A percentile compares a stretch with the other conserved stretches of the same genome.
Evolutionary conservation across 495 filamentous ascomycete species (phyloP).

Genomic region (Lophiotrema nucula): DNA sequence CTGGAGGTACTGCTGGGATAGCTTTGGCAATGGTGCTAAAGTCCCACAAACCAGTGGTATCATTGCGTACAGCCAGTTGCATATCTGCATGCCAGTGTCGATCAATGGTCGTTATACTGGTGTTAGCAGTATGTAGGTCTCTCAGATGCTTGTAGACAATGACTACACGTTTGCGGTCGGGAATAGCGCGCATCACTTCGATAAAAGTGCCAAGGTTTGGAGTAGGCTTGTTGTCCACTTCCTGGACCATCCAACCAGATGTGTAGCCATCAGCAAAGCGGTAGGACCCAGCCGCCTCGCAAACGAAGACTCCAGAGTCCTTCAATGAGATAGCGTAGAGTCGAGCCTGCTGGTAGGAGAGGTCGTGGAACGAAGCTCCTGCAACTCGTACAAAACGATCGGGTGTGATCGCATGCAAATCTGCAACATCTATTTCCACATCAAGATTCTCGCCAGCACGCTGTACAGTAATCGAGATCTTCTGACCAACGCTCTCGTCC

Average conservation of each 20-base stretch:
- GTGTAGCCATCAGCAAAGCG: constrained; percentile 79
- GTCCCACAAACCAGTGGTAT: constrained; percentile 89
- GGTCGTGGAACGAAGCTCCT: constrained; percentile 88
- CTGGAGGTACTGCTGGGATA: constrained; percentile 67
- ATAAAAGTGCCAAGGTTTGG: constrained; percentile 86
- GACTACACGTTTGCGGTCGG: constrained; percentile 85
- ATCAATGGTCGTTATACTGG: constrained; percentile 87
- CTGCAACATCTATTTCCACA: constrained; percentile 80
- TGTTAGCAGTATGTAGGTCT: constrained; percentile 91
- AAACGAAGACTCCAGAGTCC: constrained; percentile 77
- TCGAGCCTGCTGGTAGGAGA: constrained; percentile 94
- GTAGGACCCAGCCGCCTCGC: constrained; percentile 93
- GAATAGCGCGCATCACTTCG: constrained; percentile 84
- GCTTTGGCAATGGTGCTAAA: constrained; percentile 81
- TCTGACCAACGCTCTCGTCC: constrained; percentile 77
- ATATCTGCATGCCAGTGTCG: constrained; percentile 94
- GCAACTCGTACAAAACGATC: constrained; percentile 93
- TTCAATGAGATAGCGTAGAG: constrained; percentile 88
- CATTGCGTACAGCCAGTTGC: constrained; percentile 89
- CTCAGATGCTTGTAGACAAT: constrained; percentile 93
- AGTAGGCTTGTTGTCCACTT: constrained; percentile 86
- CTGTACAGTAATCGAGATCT: constrained; percentile 74
- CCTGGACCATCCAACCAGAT: constrained; percentile 89
- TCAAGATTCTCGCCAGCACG: constrained; percentile 85
- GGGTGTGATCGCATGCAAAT: constrained; percentile 91